A percentile compares a stretch with the other conserved stretches of the same genome.
phyloP scores from a whole-genome alignment of 345 rosid genomes.

The Citrus inodora region DNA sequence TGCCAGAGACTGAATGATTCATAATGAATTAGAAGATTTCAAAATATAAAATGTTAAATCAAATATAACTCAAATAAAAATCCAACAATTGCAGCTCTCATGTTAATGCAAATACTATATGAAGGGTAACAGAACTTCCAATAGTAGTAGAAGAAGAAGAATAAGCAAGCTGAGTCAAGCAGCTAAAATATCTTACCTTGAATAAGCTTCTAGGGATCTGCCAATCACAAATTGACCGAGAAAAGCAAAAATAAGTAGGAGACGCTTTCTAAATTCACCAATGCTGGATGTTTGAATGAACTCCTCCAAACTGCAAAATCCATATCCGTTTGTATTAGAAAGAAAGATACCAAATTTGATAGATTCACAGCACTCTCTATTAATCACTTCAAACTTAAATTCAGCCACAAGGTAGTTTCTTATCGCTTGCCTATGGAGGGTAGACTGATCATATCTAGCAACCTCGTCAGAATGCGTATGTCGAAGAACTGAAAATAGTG shows the following conservation, averaged over 20 bases:
- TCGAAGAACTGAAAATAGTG: constrained; percentile 71
- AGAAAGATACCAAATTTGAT: not conserved
- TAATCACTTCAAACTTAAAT: not conserved
- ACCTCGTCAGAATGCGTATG: constrained; percentile 37
- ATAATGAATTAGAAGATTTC: constrained; percentile 17
- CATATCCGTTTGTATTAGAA: constrained; percentile 17
- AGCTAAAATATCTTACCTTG: constrained; percentile 51
- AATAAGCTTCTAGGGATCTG: constrained; percentile 47
- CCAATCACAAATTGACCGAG: constrained; percentile 68
- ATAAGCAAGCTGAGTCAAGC: not conserved
- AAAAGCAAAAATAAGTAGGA: constrained; percentile 81
- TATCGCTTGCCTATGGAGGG: constrained; percentile 54
- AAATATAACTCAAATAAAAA: not conserved
- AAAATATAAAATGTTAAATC: not conserved
- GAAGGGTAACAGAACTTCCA: too few relatives aligned
- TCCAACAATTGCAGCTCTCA: too few relatives aligned
- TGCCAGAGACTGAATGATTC: constrained; percentile 50
- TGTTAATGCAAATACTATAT: too few relatives aligned
- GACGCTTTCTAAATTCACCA: constrained; percentile 87
- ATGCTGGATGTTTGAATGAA: constrained; percentile 78
- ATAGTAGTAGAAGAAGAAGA: not conserved
- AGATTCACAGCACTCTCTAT: not conserved
- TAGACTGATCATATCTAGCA: constrained; percentile 45
- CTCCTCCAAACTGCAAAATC: constrained; percentile 71
- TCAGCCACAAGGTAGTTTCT: constrained; percentile 1